Evolutionary conservation across 2,329 filamentous ascomycete species (phyloP), one percentile per base, ranked within the genome.

Genomic region (Botryotinia convoluta): DNA sequence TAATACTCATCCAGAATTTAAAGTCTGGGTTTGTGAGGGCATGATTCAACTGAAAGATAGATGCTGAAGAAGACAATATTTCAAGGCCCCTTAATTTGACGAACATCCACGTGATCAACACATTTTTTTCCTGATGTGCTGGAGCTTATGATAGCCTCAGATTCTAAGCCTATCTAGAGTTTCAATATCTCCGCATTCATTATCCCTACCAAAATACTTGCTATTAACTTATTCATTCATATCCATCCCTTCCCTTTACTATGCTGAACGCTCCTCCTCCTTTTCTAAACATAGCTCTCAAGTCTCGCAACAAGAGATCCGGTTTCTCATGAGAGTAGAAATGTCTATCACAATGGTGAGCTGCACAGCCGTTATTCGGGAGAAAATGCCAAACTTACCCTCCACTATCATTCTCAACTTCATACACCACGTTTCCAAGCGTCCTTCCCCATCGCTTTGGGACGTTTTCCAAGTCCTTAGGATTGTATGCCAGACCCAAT

Each of bases 171-270:
- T 9, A 57, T 29, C 2, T 18, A 29, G 14, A 57, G 29, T 57
- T 57, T 14, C n/a, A 18, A 4, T 57, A 57, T 51, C 5, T 51
- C 26, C 16, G 12, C 48, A 51, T n/a, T 3, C 7, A 51, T 3
- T 51, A 0, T n/a, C 26, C 2, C 12, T 51, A 7, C 2, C n/a
- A n/a, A 4, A n/a, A 14, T 2, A 51, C 12, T 3, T n/a, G 2
- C 48, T n/a, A 3, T 7, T 16, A 3, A n/a, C 16, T 16, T 7
- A 0, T 54, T 3, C 16, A 16, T n/a, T n/a, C 26, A 16, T 54
- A 54, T n/a, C 48, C 48, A 6, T n/a, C 1, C 12, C 48, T n/a
- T 7, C 48, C 26, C 10, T 54, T n/a, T 12, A 54, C 26, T 16
- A n/a, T 54, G n/a, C 48, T n/a, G 12, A 54, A 54, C 2, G 26